Percentiles rank a stretch among this genome's conserved stretches.
These are phyloP conservation scores for Penicillium paradoxum DNA, from an alignment of 495 filamentous ascomycete genomes.

Conservation along the genomic window DNA sequence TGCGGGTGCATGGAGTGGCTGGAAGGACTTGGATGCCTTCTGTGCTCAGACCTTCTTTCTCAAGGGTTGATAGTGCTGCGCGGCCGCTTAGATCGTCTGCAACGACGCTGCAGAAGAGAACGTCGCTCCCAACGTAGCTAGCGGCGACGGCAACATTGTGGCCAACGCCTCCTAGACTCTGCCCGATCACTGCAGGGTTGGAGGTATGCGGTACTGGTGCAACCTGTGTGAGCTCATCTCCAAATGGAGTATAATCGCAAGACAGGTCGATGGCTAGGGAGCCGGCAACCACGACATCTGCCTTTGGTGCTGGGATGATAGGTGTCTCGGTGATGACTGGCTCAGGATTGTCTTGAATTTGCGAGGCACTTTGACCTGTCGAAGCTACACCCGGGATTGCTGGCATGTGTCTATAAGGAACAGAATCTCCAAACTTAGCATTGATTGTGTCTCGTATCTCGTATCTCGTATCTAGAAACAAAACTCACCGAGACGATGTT, in stretches of 20 bases:
- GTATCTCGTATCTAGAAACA: conserved; percentile 14
- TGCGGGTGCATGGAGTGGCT: conserved; percentile 50
- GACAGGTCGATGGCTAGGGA: conserved; percentile 83
- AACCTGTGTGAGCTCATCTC: conserved; percentile 18
- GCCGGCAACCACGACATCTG: conserved; percentile 79
- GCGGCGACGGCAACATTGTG: conserved; percentile 83
- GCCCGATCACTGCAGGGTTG: conserved; percentile 73
- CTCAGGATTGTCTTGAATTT: conserved; percentile 11
- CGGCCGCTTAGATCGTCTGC: conserved; percentile 73
- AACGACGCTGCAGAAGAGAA: conserved; percentile 69
- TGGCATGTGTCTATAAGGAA: conserved; percentile 40
- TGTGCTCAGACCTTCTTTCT: conserved; percentile 57
- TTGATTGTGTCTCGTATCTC: conserved; percentile 11
- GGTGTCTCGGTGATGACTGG: conserved; percentile 3
- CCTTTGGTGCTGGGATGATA: conserved; percentile 19
- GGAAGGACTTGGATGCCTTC: conserved; percentile 55
- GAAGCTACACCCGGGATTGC: conserved; percentile 25
- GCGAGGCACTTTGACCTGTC: conserved; percentile 24
- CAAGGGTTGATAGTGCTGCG: conserved; percentile 58
- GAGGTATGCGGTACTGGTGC: conserved; percentile 70
- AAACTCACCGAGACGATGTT: conserved; percentile 39
- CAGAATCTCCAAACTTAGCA: conserved; percentile 35
- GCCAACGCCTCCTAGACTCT: conserved; percentile 90
- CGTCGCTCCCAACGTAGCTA: conserved; percentile 52
- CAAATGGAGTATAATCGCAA: conserved; percentile 64